Conservation (phyloP, 306 rosid species). For the Alnus rubra region DNA sequence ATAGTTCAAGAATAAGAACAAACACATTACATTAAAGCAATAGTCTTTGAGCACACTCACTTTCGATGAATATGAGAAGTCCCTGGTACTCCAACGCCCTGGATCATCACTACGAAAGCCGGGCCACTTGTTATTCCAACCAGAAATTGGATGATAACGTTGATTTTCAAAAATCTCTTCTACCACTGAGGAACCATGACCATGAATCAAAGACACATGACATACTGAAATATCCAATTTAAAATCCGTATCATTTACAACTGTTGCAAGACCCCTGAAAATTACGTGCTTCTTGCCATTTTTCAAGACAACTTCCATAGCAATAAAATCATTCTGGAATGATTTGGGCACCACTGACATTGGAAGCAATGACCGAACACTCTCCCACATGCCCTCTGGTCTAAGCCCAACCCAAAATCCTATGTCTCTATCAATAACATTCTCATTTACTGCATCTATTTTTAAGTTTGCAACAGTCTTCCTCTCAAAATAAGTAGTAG, state of each 20-base stretch:
- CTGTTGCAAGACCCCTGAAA: constrained; percentile 83
- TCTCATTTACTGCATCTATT: constrained; percentile 50
- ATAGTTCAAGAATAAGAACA: constrained; percentile 5
- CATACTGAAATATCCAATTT: constrained; percentile 56
- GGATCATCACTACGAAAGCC: constrained; percentile 43
- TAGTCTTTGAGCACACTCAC: constrained; percentile 33
- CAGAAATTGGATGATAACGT: constrained; percentile 56
- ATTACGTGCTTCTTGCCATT: constrained; percentile 92
- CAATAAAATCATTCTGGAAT: constrained; percentile 64
- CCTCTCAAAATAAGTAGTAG: constrained; percentile 87
- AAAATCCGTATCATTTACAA: constrained; percentile 82
- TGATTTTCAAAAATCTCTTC: constrained; percentile 82
- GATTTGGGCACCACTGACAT: constrained; percentile 74
- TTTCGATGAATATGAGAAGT: constrained; percentile 65
- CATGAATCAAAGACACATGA: constrained; percentile 44
- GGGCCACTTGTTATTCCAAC: constrained; percentile 68
- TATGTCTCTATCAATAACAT: constrained; percentile 53
- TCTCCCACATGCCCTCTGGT: constrained; percentile 67
- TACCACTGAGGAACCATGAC: constrained; percentile 33
- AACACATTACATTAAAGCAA: constrained; percentile 1
- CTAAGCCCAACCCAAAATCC: constrained; percentile 86
- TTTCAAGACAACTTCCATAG: constrained; percentile 85
- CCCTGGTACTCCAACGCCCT: constrained; percentile 69
- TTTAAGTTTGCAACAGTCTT: constrained; percentile 62
- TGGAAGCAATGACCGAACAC: constrained; percentile 86